A percentile compares a stretch with the other conserved stretches of the same genome.
Evolutionary conservation across 129 eudicot genomes (phyloP).

Genomic region (Saussurea involucrata): DNA sequence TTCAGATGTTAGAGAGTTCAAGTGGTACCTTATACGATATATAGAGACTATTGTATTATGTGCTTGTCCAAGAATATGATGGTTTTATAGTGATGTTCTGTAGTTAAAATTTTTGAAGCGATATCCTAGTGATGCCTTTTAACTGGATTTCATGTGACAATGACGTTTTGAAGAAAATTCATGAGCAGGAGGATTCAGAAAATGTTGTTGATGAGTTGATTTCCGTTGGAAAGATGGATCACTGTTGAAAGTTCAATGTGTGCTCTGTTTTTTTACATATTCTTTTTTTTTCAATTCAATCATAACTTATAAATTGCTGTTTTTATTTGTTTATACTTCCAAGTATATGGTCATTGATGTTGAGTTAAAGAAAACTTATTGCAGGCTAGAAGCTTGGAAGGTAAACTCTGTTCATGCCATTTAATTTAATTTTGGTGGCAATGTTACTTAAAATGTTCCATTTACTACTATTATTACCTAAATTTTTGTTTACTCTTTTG

Average conservation of each 20-base stretch:
- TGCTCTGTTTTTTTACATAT: conserved; percentile 1
- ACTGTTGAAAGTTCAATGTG: no score
- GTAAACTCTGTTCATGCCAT: conserved; percentile 27
- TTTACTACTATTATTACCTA: neutral
- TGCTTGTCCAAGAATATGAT: no score
- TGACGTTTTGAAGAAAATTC: conserved; percentile 36
- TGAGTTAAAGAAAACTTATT: conserved; percentile 74
- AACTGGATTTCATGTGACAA: conserved; percentile 51
- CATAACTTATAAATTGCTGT: neutral
- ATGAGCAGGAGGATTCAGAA: conserved; percentile 70
- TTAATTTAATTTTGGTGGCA: conserved; percentile 1
- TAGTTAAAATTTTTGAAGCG: no score
- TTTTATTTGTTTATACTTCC: conserved; percentile 4
- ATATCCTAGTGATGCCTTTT: conserved; percentile 18
- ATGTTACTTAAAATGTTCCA: neutral
- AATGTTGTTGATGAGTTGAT: conserved; percentile 49
- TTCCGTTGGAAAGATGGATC: conserved; percentile 60
- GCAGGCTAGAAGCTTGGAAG: conserved; percentile 86
- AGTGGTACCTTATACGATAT: no score
- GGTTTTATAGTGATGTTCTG: no score
- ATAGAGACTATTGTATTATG: no score
- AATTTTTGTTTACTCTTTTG: neutral
- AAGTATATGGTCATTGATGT: conserved; percentile 32
- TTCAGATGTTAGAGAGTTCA: no score
- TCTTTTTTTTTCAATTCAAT: neutral